Conservation (phyloP, 805 yeast species). For the Yarrowia osloensis region DNA sequence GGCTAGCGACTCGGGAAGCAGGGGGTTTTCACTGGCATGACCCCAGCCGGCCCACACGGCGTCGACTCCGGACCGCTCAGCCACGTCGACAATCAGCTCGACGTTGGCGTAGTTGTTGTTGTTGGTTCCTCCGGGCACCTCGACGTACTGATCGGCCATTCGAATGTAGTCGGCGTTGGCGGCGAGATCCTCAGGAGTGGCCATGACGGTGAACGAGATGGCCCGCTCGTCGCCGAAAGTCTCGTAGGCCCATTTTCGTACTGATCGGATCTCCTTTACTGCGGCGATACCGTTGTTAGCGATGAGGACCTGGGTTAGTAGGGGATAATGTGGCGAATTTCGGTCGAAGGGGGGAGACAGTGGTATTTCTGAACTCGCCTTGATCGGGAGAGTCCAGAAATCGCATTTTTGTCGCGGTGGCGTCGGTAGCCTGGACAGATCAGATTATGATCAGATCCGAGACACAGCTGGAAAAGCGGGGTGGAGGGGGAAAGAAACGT, state of each 20-base stretch:
- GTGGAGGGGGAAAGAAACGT: not conserved
- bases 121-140: constrained; percentile 99
- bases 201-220: constrained; percentile 95
- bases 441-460: not conserved
- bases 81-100: constrained; percentile 93
- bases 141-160: constrained; percentile 98
- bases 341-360: not conserved
- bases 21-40: constrained; percentile 98
- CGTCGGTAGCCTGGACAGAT: not conserved
- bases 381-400: not conserved
- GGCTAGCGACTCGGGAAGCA: constrained; percentile 89
- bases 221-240: constrained; percentile 96
- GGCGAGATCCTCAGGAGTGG: constrained; percentile 97
- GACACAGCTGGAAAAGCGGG: not conserved
- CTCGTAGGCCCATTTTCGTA: constrained; percentile 98
- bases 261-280: constrained; percentile 95
- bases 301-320: constrained; percentile 59
- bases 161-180: constrained; percentile 97
- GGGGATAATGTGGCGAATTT: too few species aligned
- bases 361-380: not conserved
- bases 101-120: constrained; percentile 98
- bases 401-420: not conserved
- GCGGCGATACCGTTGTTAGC: constrained; percentile 99
- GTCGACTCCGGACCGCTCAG: constrained; percentile 93
- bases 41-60: constrained; percentile 99